Conservation (phyloP, 2,329 filamentous ascomycete genomes). For the Neurospora sp. region DNA sequence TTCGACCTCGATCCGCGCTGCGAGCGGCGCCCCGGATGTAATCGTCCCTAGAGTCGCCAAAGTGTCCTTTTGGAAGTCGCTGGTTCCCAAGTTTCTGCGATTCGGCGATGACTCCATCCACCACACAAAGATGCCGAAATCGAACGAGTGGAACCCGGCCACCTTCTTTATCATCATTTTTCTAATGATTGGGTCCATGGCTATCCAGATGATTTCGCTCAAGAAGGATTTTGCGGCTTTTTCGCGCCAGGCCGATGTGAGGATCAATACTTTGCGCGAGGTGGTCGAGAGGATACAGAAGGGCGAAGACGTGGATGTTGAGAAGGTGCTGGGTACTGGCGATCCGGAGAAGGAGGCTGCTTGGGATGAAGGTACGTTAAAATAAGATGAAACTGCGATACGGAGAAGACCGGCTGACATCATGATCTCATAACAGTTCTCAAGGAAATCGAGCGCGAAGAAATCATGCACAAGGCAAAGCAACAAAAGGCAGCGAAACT, state of each 20-base stretch:
- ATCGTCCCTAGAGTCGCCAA: constrained; percentile 20
- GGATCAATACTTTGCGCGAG: constrained; percentile 66
- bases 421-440: constrained; percentile 37
- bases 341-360: constrained; percentile 64
- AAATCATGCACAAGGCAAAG: constrained; percentile 36
- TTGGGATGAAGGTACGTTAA: constrained; percentile 70
- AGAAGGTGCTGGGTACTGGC: constrained; percentile 69
- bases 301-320: constrained; percentile 76
- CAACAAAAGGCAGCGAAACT: constrained; percentile 20
- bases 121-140: constrained; percentile 30
- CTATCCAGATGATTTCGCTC: constrained; percentile 81
- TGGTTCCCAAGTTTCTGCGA: constrained; percentile 59
- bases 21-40: constrained; percentile 9
- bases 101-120: constrained; percentile 21
- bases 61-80: constrained; percentile 54
- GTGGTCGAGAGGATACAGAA: constrained; percentile 59
- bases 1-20: neutral
- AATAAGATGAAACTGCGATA: constrained; percentile 4
- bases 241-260: constrained; percentile 65
- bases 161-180: constrained; percentile 77
- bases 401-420: constrained; percentile 1
- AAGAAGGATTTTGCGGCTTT: constrained; percentile 66
- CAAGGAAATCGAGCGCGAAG: constrained; percentile 55
- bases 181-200: constrained; percentile 84
- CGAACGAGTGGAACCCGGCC: constrained; percentile 67